Percentiles rank a stretch among this genome's conserved stretches.
These are phyloP conservation scores for Metschnikowia noctiluminum DNA, from an alignment of 805 yeast species.

Conservation along the genomic window DNA sequence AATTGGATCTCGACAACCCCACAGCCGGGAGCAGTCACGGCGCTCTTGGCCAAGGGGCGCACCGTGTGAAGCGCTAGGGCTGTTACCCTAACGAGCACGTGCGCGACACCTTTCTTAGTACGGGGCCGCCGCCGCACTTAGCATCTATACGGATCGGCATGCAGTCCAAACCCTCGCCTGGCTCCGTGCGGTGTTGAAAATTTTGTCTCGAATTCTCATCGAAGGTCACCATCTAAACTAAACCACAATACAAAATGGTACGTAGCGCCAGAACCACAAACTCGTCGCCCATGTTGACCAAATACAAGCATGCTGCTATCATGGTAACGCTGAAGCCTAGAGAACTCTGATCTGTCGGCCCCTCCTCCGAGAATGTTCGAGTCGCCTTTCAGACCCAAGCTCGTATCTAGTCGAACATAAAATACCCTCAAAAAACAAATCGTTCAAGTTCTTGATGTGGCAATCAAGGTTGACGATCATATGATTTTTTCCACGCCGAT, in stretches of 20 bases:
- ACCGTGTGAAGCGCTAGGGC: conserved; percentile 8
- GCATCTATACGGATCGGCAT: neutral
- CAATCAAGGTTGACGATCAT: no score
- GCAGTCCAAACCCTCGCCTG: conserved; percentile 7
- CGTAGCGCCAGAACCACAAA: conserved; percentile 8
- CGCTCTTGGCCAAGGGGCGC: neutral
- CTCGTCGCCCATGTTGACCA: neutral
- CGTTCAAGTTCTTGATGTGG: no score
- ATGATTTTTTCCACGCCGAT: no score
- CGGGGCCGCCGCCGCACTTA: neutral
- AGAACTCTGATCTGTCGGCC: no score
- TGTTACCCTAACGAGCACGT: conserved; percentile 13
- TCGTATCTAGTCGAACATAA: no score
- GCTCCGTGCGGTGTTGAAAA: conserved; percentile 16
- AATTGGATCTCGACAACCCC: neutral
- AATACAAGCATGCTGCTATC: no score
- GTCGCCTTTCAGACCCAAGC: no score
- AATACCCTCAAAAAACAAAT: no score
- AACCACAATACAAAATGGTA: conserved; percentile 22
- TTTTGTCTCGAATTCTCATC: conserved; percentile 16
- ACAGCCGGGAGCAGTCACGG: neutral
- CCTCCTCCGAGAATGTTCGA: no score
- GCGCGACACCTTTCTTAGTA: neutral
- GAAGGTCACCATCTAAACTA: conserved; percentile 5
- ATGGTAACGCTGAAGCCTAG: no score